Conservation (phyloP, 2,329 filamentous ascomycete species). For the Diaporthe capsici region DNA sequence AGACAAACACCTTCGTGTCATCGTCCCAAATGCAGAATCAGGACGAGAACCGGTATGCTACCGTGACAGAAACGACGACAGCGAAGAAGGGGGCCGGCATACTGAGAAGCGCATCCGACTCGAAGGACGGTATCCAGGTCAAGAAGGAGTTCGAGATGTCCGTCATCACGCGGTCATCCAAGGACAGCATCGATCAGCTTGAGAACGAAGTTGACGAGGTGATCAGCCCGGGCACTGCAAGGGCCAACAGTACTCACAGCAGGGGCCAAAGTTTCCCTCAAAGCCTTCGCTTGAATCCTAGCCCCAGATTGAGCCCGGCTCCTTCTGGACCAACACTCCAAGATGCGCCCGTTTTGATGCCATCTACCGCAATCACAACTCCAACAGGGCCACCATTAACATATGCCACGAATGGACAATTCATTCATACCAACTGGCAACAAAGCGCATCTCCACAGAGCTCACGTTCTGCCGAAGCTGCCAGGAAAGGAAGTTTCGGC, state of each 20-base stretch:
- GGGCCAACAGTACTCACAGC: conserved; percentile 16
- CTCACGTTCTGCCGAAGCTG: neutral
- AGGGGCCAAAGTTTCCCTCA: conserved; percentile 24
- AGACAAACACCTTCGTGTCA: conserved; percentile 36
- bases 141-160: conserved; percentile 42
- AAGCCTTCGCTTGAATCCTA: conserved; percentile 11
- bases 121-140: conserved; percentile 32
- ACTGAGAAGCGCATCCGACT: conserved; percentile 1
- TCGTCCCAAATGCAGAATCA: conserved; percentile 28
- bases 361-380: neutral
- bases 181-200: conserved; percentile 37
- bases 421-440: neutral
- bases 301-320: conserved; percentile 12
- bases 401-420: neutral
- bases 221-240: conserved; percentile 29
- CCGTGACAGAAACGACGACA: conserved; percentile 25
- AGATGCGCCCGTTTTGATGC: conserved; percentile 9
- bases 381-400: conserved; percentile 14
- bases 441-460: conserved; percentile 22
- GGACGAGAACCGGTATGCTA: conserved; percentile 2
- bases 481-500: conserved; percentile 26
- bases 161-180: conserved; percentile 33
- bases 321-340: conserved; percentile 28
- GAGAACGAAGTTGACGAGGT: conserved; percentile 38
- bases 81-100: neutral